A percentile compares a stretch with the other conserved stretches of the same genome.
These are phyloP conservation scores for Phytophthora cajani DNA, from an alignment of 352 stramenopile species.

Conservation along the genomic window DNA sequence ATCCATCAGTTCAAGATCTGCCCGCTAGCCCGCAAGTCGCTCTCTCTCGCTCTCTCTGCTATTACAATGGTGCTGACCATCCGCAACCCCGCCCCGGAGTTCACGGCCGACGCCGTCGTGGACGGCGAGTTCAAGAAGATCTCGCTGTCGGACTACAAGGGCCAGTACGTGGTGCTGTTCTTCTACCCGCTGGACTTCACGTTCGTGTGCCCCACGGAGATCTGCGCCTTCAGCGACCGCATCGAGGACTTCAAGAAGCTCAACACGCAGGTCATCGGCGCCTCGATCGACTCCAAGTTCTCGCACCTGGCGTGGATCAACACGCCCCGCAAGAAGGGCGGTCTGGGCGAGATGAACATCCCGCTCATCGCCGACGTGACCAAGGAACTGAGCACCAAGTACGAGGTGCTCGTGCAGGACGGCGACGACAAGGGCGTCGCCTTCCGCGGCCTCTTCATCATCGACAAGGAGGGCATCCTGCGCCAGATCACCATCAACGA, in stretches of 20 bases:
- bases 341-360: slow-evolving; percentile 91
- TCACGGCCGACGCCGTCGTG: slow-evolving; percentile 83
- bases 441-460: slow-evolving; percentile 92
- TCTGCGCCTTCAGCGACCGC: slow-evolving; percentile 89
- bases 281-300: slow-evolving; percentile 90
- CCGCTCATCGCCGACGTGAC: slow-evolving; percentile 90
- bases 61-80: slow-evolving; percentile 57
- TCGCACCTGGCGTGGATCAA: slow-evolving; percentile 92
- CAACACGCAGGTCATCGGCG: slow-evolving; percentile 74
- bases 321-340: slow-evolving; percentile 89
- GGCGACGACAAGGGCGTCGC: slow-evolving; percentile 74
- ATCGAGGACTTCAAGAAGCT: slow-evolving; percentile 83
- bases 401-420: slow-evolving; percentile 85
- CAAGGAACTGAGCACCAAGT: slow-evolving; percentile 85
- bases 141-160: slow-evolving; percentile 86
- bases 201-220: slow-evolving; percentile 93
- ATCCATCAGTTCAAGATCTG: slow-evolving; percentile 11
- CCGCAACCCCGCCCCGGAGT: slow-evolving; percentile 70
- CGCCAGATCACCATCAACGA: slow-evolving; percentile 91
- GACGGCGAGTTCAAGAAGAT: slow-evolving; percentile 87
- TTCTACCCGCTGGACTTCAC: slow-evolving; percentile 94
- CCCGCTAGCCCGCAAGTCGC: slow-evolving; percentile 6
- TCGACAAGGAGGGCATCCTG: slow-evolving; percentile 84
- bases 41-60: background rate
- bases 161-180: slow-evolving; percentile 93